phyloP scores from a whole-genome alignment of 495 filamentous ascomycete genomes.

The Hypoxylon intermedium region DNA sequence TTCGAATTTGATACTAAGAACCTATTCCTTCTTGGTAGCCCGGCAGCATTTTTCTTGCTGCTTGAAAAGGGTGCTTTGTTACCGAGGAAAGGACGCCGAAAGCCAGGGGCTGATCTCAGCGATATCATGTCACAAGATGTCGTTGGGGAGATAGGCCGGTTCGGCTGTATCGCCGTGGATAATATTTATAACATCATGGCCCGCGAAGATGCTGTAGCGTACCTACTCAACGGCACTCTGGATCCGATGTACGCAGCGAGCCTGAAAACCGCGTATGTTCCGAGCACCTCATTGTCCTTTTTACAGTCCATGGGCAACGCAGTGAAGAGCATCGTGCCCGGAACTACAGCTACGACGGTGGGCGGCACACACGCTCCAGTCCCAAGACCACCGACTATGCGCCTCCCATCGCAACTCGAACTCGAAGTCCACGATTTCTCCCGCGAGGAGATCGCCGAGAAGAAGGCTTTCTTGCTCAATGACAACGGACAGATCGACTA shows the following conservation, averaged over 20 bases:
- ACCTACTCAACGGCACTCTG: slow-evolving; percentile 87
- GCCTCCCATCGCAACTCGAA: slow-evolving; percentile 88
- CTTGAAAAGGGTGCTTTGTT: slow-evolving; percentile 83
- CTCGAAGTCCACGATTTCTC: slow-evolving; percentile 96
- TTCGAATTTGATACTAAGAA: slow-evolving; percentile 93
- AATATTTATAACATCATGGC: slow-evolving; percentile 94
- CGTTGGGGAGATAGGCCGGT: slow-evolving; percentile 75
- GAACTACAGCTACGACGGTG: slow-evolving; percentile 23
- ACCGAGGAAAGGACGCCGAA: slow-evolving; percentile 76
- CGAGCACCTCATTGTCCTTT: slow-evolving; percentile 71
- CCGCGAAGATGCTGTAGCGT: slow-evolving; percentile 76
- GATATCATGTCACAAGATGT: slow-evolving; percentile 70
- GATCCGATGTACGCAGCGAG: slow-evolving; percentile 79
- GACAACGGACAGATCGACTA: slow-evolving; percentile 96
- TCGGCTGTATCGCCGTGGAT: slow-evolving; percentile 90
- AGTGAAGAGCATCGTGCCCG: slow-evolving; percentile 60
- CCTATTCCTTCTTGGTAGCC: slow-evolving; percentile 91
- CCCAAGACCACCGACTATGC: slow-evolving; percentile 53
- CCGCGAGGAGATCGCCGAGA: slow-evolving; percentile 90
- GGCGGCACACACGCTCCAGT: slow-evolving; percentile 27
- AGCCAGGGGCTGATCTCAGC: slow-evolving; percentile 68
- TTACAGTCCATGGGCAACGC: slow-evolving; percentile 70
- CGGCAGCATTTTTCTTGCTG: slow-evolving; percentile 89
- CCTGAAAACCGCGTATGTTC: slow-evolving; percentile 78
- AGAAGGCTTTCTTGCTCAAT: slow-evolving; percentile 84